Evolutionary conservation across 805 yeast genomes (phyloP).

Genomic region (Saturnispora gosingensis): DNA sequence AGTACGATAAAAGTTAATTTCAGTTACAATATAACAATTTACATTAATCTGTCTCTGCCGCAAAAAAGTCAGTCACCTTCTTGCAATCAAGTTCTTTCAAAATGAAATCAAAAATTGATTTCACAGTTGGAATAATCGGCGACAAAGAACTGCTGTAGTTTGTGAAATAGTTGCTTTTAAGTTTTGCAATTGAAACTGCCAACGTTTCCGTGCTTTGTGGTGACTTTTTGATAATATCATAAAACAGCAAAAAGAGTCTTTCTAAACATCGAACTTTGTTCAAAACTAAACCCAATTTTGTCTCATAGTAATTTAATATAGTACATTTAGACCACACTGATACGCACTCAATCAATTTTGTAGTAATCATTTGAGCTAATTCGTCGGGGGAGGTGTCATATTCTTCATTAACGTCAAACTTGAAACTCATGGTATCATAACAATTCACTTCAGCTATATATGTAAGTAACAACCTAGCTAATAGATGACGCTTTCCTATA

Average conservation of each 20-base stretch:
- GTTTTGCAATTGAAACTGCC: not conserved
- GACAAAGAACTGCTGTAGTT: constrained; percentile 2
- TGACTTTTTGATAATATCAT: not conserved
- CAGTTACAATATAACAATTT: too few relatives aligned
- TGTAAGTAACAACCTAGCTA: not conserved
- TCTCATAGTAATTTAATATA: not conserved
- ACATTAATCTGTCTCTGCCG: not conserved
- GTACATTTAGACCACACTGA: not conserved
- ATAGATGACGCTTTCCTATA: not conserved
- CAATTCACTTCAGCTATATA: not conserved
- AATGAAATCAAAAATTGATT: constrained; percentile 10
- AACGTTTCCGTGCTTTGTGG: not conserved
- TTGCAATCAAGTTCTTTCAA: constrained; percentile 3
- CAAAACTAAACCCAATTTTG: not conserved
- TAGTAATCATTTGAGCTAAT: not conserved
- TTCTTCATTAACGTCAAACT: not conserved
- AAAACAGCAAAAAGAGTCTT: constrained; percentile 14
- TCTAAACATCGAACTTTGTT: constrained; percentile 17
- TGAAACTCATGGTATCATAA: not conserved
- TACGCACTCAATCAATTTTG: not conserved
- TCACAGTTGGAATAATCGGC: constrained; percentile 8
- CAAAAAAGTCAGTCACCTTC: constrained; percentile 8
- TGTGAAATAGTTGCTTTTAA: constrained; percentile 8
- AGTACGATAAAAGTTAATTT: not conserved
- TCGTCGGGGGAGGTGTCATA: not conserved